Conservation (phyloP, 805 yeast species). For the Yarrowia sp. region DNA sequence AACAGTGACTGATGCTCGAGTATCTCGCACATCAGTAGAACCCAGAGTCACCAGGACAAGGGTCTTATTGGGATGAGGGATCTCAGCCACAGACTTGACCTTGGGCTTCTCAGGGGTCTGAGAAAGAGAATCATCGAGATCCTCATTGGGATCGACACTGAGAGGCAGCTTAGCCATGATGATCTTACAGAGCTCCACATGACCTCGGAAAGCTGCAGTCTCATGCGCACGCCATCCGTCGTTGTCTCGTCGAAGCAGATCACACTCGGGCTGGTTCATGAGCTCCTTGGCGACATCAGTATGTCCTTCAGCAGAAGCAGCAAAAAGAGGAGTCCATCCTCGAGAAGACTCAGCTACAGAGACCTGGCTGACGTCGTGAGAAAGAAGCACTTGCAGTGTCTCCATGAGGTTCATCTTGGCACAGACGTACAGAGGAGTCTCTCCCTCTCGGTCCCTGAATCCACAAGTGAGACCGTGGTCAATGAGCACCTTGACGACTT, state of each 20-base stretch:
- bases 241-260: slow-evolving; percentile 66
- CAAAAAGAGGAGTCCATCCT: slow-evolving; percentile 94
- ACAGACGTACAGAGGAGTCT: slow-evolving; percentile 85
- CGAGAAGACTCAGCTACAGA: slow-evolving; percentile 79
- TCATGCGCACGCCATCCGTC: slow-evolving; percentile 99
- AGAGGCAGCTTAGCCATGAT: slow-evolving; percentile 50
- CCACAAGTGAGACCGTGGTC: slow-evolving; percentile 66
- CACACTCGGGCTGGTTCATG: slow-evolving; percentile 57
- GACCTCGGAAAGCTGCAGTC: slow-evolving; percentile 92
- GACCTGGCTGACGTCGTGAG: slow-evolving; percentile 67
- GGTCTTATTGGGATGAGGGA: slow-evolving; percentile 65
- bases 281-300: slow-evolving; percentile 62
- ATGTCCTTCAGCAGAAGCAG: slow-evolving; percentile 87
- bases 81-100: slow-evolving; percentile 63
- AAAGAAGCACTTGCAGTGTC: slow-evolving; percentile 63
- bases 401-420: slow-evolving; percentile 64
- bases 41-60: slow-evolving; percentile 85
- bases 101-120: slow-evolving; percentile 24
- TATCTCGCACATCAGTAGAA: slow-evolving; percentile 75
- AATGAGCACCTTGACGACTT: slow-evolving; percentile 62
- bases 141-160: slow-evolving; percentile 9
- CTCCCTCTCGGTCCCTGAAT: slow-evolving; percentile 68
- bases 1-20: slow-evolving; percentile 78
- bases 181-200: slow-evolving; percentile 69
- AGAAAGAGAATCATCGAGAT: background rate